These are phyloP conservation scores for Elongisporangium anandrum DNA, from an alignment of 352 stramenopile genomes.

Conservation along the genomic window DNA sequence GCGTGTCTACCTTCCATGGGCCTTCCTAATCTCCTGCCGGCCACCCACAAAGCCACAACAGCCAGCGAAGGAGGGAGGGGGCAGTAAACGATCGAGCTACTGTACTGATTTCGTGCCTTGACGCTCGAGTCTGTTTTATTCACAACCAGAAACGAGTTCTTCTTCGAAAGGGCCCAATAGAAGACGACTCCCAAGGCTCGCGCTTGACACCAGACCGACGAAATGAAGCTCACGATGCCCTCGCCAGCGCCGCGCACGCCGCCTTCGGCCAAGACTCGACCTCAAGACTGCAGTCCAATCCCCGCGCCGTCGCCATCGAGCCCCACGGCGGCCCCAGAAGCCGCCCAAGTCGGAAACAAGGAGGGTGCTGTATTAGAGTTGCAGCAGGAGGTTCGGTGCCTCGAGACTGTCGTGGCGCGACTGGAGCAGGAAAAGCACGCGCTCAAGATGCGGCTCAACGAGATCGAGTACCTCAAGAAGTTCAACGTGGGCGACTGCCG, in stretches of 20 bases:
- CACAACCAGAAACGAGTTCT: not conserved
- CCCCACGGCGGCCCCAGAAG: not conserved
- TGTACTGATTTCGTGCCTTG: not conserved
- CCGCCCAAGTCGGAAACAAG: not conserved
- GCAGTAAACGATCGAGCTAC: not conserved
- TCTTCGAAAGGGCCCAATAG: not conserved
- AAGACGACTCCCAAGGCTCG: not conserved
- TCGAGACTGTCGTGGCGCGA: conserved; percentile 33
- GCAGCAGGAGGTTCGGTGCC: conserved; percentile 31
- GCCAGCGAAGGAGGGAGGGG: not conserved
- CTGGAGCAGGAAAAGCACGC: conserved; percentile 46
- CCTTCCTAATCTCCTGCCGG: not conserved
- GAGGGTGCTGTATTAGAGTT: conserved; percentile 13
- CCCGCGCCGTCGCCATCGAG: not conserved
- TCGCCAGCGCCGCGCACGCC: not conserved
- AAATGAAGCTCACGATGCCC: conserved; percentile 5
- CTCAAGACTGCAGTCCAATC: not conserved
- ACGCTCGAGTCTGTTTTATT: not conserved
- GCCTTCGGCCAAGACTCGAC: not conserved
- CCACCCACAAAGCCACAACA: not conserved
- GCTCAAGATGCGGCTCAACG: conserved; percentile 39
- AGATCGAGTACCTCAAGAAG: conserved; percentile 28
- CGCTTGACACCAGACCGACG: not conserved
- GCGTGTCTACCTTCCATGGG: not conserved
- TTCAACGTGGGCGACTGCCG: conserved; percentile 41